These are phyloP conservation scores for Alopecurus myosuroides DNA, from an alignment of 176 grass and related monocot species.

Conservation along the genomic window DNA sequence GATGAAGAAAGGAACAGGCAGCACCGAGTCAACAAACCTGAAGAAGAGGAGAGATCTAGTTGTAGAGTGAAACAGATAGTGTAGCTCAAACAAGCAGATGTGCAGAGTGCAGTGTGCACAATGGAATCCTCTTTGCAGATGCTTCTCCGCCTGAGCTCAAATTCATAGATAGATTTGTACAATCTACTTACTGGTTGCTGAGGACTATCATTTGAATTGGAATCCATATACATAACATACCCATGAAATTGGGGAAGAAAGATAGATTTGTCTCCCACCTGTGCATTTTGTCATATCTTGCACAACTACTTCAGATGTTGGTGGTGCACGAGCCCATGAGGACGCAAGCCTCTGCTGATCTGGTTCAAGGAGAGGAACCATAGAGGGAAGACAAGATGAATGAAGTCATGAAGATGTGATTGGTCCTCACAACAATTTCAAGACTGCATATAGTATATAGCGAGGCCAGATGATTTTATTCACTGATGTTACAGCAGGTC, in stretches of 20 bases:
- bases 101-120: neutral
- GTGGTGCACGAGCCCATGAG: neutral
- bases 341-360: neutral
- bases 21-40: conserved; percentile 4
- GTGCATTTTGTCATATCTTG: neutral
- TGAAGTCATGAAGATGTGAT: neutral
- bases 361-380: neutral
- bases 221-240: neutral
- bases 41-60: conserved; percentile 43
- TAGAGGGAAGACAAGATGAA: neutral
- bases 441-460: neutral
- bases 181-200: neutral
- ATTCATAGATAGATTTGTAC: conserved; percentile 11
- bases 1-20: conserved; percentile 44
- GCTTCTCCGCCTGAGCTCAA: neutral
- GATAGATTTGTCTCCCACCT: neutral
- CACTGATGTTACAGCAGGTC: neutral
- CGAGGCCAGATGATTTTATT: neutral
- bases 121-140: neutral
- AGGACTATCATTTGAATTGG: neutral
- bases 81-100: conserved; percentile 22
- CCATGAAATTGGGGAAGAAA: neutral
- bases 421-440: neutral
- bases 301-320: neutral
- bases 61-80: conserved; percentile 19